Conservation (phyloP, 768 basidiomycete species). For the Suillus decipiens region DNA sequence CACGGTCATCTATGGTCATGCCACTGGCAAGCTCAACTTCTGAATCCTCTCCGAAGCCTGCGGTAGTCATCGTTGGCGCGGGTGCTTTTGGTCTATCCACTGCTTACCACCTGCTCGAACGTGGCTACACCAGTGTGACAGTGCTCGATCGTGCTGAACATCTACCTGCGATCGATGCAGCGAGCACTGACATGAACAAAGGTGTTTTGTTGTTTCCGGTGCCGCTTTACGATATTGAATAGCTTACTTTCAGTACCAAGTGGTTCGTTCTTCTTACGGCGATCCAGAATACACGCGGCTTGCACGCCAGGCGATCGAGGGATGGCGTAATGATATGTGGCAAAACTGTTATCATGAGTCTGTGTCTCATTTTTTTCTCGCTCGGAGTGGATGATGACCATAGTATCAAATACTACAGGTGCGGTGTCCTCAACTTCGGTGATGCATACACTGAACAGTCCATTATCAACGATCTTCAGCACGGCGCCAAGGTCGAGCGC, state of each 20-base stretch:
- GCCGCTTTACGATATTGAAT: neutral
- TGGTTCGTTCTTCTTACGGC: conserved; percentile 73
- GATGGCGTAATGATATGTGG: conserved; percentile 77
- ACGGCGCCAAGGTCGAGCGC: conserved; percentile 52
- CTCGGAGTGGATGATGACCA: neutral
- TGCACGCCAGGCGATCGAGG: conserved; percentile 72
- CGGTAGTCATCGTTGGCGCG: conserved; percentile 72
- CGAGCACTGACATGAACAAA: conserved; percentile 58
- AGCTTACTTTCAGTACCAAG: conserved; percentile 34
- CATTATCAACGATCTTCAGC: conserved; percentile 60
- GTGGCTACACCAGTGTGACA: conserved; percentile 70
- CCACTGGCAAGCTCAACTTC: neutral
- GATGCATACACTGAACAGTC: conserved; percentile 51
- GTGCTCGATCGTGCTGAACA: conserved; percentile 70
- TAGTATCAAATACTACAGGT: conserved; percentile 15
- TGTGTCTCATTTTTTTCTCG: conserved; percentile 36
- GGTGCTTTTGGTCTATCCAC: conserved; percentile 89
- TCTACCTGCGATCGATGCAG: conserved; percentile 83
- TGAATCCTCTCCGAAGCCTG: conserved; percentile 24
- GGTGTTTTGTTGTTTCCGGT: conserved; percentile 14
- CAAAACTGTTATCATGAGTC: conserved; percentile 83
- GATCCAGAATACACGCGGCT: conserved; percentile 70
- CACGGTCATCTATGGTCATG: neutral
- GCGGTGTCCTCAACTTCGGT: conserved; percentile 29
- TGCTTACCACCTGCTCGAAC: conserved; percentile 71